phyloP scores from a whole-genome alignment of 139 green algal genomes.

The Nannochloris sp. region DNA sequence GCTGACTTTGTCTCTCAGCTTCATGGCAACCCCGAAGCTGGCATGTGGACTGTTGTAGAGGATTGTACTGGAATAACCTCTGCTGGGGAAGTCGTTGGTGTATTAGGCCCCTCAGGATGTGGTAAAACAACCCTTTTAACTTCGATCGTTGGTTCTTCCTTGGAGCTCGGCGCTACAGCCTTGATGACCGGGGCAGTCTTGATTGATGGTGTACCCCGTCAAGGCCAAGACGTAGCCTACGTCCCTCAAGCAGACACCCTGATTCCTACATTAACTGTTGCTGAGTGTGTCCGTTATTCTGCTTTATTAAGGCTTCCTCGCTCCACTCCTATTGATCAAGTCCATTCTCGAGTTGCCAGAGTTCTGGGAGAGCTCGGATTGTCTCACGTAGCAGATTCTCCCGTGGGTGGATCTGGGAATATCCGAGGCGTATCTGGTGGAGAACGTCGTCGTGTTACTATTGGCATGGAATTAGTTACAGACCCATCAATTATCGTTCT shows the following conservation, averaged over 20 bases:
- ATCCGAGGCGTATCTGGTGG: conserved; percentile 24
- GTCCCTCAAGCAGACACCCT: conserved; percentile 72
- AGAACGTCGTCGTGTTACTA: conserved; percentile 50
- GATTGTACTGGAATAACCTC: conserved; percentile 9
- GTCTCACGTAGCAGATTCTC: conserved; percentile 27
- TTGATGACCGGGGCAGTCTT: conserved; percentile 9
- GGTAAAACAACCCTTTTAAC: conserved; percentile 70
- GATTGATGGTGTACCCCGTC: conserved; percentile 14
- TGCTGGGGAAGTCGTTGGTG: conserved; percentile 22
- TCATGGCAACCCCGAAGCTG: background rate
- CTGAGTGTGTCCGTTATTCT: conserved; percentile 59
- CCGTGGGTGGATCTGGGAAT: conserved; percentile 32
- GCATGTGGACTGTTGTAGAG: conserved; percentile 15
- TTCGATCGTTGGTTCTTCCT: conserved; percentile 31
- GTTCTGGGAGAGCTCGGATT: conserved; percentile 47
- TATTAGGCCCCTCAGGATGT: conserved; percentile 43
- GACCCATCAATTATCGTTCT: conserved; percentile 41
- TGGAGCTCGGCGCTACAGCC: conserved; percentile 8
- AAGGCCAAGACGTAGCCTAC: conserved; percentile 34
- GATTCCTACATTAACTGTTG: conserved; percentile 61
- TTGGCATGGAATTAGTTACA: conserved; percentile 72
- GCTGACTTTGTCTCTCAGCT: conserved; percentile 14
- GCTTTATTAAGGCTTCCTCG: conserved; percentile 49
- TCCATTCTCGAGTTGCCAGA: conserved; percentile 20
- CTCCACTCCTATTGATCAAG: conserved; percentile 15